Conservation (phyloP, 805 yeast species). For the Candida morakotiae region DNA sequence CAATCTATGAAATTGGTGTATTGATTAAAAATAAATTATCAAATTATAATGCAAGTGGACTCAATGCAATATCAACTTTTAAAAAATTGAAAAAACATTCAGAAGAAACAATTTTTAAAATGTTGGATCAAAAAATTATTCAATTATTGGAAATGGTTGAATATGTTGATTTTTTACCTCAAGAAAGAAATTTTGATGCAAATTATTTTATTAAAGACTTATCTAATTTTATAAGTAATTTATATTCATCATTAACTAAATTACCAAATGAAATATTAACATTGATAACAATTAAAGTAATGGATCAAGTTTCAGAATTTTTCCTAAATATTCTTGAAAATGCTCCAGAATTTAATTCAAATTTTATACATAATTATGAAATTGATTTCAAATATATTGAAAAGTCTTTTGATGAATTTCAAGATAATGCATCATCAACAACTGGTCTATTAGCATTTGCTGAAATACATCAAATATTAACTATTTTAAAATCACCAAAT, state of each 20-base stretch:
- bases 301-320: constrained; percentile 75
- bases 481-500: constrained; percentile 61
- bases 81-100: constrained; percentile 61
- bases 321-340: constrained; percentile 59
- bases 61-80: constrained; percentile 52
- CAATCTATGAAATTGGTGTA: constrained; percentile 65
- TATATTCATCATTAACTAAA: constrained; percentile 78
- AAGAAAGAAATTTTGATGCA: constrained; percentile 51
- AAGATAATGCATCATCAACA: constrained; percentile 19
- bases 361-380: constrained; percentile 69
- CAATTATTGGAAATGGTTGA: constrained; percentile 82
- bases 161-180: constrained; percentile 73
- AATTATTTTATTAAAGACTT: constrained; percentile 75
- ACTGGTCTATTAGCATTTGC: constrained; percentile 70
- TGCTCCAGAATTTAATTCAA: constrained; percentile 53
- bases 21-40: constrained; percentile 34
- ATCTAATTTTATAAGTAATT: constrained; percentile 78
- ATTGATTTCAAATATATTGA: constrained; percentile 74
- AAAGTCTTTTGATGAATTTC: constrained; percentile 26
- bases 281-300: constrained; percentile 77
- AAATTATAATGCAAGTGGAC: constrained; percentile 35
- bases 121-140: constrained; percentile 76
- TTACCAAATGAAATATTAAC: constrained; percentile 77
- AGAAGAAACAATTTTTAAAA: constrained; percentile 73
- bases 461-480: constrained; percentile 77